These are phyloP conservation scores for Pinus tabuliformis DNA, from an alignment of 75 land plant genomes.

Conservation along the genomic window DNA sequence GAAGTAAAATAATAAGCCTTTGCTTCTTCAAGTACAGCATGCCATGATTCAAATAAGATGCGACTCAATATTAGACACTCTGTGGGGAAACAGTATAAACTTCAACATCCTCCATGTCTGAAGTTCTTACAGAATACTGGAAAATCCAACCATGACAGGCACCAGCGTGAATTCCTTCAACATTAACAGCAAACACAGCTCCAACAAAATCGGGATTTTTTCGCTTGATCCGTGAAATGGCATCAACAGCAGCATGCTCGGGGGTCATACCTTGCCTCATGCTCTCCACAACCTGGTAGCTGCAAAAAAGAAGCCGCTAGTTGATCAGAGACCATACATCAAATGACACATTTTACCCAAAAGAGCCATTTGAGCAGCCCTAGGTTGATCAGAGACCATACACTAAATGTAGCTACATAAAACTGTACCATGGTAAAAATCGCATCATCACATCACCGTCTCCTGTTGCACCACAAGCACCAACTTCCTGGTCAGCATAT, in stretches of 20 bases:
- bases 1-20: no score
- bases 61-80: no score
- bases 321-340: neutral
- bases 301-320: conserved; percentile 21
- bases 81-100: conserved; percentile 66
- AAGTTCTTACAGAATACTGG: conserved; percentile 78
- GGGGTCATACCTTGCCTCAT: conserved; percentile 94
- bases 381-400: neutral
- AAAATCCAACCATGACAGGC: conserved; percentile 99
- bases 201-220: conserved; percentile 89
- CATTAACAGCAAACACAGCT: conserved; percentile 83
- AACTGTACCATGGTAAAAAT: conserved; percentile 87
- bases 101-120: conserved; percentile 71
- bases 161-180: conserved; percentile 77
- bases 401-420: neutral
- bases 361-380: neutral
- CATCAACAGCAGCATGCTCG: conserved; percentile 74
- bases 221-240: conserved; percentile 75
- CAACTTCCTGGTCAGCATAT: conserved; percentile 96
- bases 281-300: conserved; percentile 97
- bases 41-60: no score
- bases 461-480: conserved; percentile 99
- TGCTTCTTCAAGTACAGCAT: no score
- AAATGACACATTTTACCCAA: neutral
- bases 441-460: conserved; percentile 99